These are phyloP conservation scores for Sclerotinia borealis DNA, from an alignment of 2,329 filamentous ascomycete species.

Conservation along the genomic window DNA sequence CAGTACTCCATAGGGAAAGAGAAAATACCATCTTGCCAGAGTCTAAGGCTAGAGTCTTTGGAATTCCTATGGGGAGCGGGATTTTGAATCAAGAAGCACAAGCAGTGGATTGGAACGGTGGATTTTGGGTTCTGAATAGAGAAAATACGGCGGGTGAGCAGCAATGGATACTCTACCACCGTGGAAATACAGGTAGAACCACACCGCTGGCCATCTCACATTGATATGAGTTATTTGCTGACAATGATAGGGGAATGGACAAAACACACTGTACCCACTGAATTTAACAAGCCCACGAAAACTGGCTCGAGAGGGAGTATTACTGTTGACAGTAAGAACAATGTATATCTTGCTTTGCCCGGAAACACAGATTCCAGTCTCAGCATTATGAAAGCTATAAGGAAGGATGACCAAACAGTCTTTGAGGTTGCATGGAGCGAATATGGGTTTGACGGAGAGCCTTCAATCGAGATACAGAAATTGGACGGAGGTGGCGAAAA, in stretches of 20 bases:
- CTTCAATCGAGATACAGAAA: slow-evolving; percentile 22
- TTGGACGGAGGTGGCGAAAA: slow-evolving; percentile 17
- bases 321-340: slow-evolving; percentile 18
- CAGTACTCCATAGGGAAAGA: slow-evolving; percentile 8
- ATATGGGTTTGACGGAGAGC: slow-evolving; percentile 26
- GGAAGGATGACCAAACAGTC: not conserved
- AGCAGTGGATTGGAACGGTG: slow-evolving; percentile 20
- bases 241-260: slow-evolving; percentile 20
- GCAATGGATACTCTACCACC: slow-evolving; percentile 24
- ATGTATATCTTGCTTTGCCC: slow-evolving; percentile 22
- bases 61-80: slow-evolving; percentile 25
- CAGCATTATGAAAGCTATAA: slow-evolving; percentile 17
- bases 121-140: slow-evolving; percentile 24
- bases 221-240: not conserved
- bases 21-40: slow-evolving; percentile 17
- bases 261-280: slow-evolving; percentile 12
- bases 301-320: slow-evolving; percentile 23
- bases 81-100: slow-evolving; percentile 27
- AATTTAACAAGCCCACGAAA: slow-evolving; percentile 18
- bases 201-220: not conserved
- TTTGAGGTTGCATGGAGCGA: slow-evolving; percentile 20
- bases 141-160: slow-evolving; percentile 17
- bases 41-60: slow-evolving; percentile 20
- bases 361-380: slow-evolving; percentile 24
- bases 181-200: slow-evolving; percentile 16